Evolutionary conservation across 495 filamentous ascomycete species (phyloP).

Genomic region (Neurospora cerealis): DNA sequence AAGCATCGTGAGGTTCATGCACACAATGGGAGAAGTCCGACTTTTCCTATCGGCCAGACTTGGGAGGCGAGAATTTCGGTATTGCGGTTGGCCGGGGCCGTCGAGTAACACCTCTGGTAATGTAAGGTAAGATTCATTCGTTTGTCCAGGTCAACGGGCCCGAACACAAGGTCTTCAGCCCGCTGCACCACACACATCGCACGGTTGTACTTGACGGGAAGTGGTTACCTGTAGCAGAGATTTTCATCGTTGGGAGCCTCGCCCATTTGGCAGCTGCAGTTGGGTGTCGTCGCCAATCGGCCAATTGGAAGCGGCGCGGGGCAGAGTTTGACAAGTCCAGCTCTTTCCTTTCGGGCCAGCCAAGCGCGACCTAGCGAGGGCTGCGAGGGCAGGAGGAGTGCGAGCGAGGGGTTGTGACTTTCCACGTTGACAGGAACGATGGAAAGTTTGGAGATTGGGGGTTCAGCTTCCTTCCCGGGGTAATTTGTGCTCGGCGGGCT

Average conservation of each 20-base stretch:
- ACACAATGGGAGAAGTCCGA: neutral
- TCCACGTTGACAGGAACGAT: neutral
- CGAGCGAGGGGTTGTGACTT: neutral
- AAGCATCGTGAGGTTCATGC: neutral
- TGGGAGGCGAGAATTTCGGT: neutral
- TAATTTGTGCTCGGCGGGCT: neutral
- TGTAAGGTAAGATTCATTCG: neutral
- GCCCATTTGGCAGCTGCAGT: neutral
- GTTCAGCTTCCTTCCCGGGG: neutral
- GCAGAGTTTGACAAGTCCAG: neutral
- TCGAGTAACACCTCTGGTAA: neutral
- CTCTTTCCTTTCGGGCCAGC: neutral
- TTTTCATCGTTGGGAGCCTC: neutral
- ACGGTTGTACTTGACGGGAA: neutral
- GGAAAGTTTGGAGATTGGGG: neutral
- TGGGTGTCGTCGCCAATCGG: neutral
- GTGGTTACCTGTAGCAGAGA: neutral
- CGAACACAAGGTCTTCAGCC: neutral
- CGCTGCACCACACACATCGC: neutral
- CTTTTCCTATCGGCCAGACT: neutral
- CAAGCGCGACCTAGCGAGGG: neutral
- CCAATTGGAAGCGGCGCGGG: neutral
- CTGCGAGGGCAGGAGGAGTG: neutral
- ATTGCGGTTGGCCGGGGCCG: neutral
- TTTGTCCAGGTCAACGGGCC: neutral